Evolutionary conservation across 208 protist genomes (phyloP).

Genomic region (Leishmania major): DNA sequence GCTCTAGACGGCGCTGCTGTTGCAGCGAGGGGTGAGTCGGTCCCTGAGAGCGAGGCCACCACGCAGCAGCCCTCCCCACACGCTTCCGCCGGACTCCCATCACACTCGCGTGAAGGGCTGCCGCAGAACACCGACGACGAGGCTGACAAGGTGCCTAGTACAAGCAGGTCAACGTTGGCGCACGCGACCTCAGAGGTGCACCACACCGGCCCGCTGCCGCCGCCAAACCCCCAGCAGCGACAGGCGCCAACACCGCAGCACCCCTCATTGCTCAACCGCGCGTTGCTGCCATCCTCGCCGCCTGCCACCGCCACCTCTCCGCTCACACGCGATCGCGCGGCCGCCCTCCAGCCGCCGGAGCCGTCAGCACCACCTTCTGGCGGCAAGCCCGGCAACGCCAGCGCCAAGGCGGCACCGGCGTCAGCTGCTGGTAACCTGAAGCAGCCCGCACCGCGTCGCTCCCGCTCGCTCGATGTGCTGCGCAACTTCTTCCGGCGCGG

Average conservation of each 20-base stretch:
- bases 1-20: background rate
- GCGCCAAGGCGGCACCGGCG: background rate
- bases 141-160: too few relatives aligned
- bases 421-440: background rate
- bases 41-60: background rate
- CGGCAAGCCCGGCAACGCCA: background rate
- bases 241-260: background rate
- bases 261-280: background rate
- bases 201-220: background rate
- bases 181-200: slow-evolving; percentile 3
- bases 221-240: slow-evolving; percentile 1
- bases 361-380: background rate
- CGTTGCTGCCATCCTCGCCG: background rate
- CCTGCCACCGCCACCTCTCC: background rate
- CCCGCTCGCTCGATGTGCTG: slow-evolving; percentile 61
- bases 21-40: background rate
- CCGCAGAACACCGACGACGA: background rate
- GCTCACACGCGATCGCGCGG: slow-evolving; percentile 1
- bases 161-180: background rate
- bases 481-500: slow-evolving; percentile 55
- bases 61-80: background rate
- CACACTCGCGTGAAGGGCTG: background rate
- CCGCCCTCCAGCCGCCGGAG: slow-evolving; percentile 14
- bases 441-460: slow-evolving; percentile 35
- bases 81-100: background rate